Evolutionary conservation across 352 stramenopile genomes (phyloP), one percentile per base, ranked within the genome.

Genomic region (Pythium coloratum): DNA sequence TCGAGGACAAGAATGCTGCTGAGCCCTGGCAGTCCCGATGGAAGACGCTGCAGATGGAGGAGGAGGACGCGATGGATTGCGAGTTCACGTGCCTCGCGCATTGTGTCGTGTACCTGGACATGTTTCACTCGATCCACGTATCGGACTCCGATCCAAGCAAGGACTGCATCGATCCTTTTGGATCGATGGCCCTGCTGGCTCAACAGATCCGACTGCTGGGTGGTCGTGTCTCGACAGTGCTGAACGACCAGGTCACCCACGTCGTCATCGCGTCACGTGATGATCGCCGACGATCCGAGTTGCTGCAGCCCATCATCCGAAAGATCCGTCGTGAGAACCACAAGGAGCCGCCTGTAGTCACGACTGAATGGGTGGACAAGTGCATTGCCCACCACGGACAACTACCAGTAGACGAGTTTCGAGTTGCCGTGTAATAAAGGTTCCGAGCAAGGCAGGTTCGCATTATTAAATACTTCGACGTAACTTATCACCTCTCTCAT

Each of bases 11-110:
- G 49, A 12, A 51, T 1, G 6, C 18, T 24, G 53, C 28, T 2
- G 58, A 78, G 38, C 70, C 67, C 51, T 95, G 86, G 84, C 81
- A 95, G 60, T 44, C 66, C 2, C 57, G 71, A 46, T 64, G 91
- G 20, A 66, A 68, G 50, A 34, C 60, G 24, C 57, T 92, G 28
- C 62, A 75, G 0, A 79, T 71, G 8, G 88, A 94, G 69, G 81
- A 90, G 56, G 76, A 82, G 28, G 81, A 91, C 54, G 81, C 80
- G 26, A 89, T 94, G 79, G 78, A 90, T 13, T 80, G 64, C 36
- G 69, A 77, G 46, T 78, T 76, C 57, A 94, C 86, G n/a, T 91
- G 87, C 49, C 71, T 95, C 7, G 73, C 74, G 7, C 88, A 94
- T 61, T 95, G 88, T 34, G 73, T 89, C 1, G 80, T 91, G 18